Evolutionary conservation across 2,329 filamentous ascomycete species (phyloP), one percentile per base, ranked within the genome.

Genomic region (Epichloe typhina): DNA sequence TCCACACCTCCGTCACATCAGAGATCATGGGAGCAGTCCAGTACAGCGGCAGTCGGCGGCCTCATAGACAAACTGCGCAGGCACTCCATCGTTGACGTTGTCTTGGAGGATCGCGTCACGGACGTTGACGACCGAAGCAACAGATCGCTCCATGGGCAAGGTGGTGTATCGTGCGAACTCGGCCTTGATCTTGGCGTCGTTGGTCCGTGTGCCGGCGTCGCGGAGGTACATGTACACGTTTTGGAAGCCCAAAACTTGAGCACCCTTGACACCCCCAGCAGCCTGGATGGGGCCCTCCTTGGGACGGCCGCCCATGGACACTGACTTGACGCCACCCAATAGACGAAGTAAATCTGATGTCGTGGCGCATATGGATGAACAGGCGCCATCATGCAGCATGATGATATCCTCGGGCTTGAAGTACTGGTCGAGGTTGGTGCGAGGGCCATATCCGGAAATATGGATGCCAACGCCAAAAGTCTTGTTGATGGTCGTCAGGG

Each of bases 331-430:
- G 36, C 72, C 72, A 21, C 67, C 75, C 53, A 77, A 69, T 26
- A 70, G 62, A 23, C 71, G 71, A 57, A 81, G 65, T 56, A 80
- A 70, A 55, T 81, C 74, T 11, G 71, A 69, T 54, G 79, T 78
- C 4, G 79, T 66, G 3, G 75, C 72, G 63, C 79, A 82, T 3
- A 77, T 76, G 1, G 76, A 80, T 21, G 73, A 73, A 60, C 79
- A 82, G 56, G 74, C 71, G 36, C 77, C 78, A 57, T 82, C 79
- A 48, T 75, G 73, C n/a, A 82, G 67, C 17, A 82, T 63, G 40
- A 82, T 67, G 43, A 83, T 73, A 59, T 83, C 73, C 52, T 81
- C 74, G 2, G 77, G 66, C 1, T 66, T 69, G 59, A 83, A 83
- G 2, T 77, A 78, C 55, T 72, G 66, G 0, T 71, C 67, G 42